A percentile compares a stretch with the other conserved stretches of the same genome.
Conservation (phyloP, 345 rosid genomes). For the Syzygium oleosum region DNA sequence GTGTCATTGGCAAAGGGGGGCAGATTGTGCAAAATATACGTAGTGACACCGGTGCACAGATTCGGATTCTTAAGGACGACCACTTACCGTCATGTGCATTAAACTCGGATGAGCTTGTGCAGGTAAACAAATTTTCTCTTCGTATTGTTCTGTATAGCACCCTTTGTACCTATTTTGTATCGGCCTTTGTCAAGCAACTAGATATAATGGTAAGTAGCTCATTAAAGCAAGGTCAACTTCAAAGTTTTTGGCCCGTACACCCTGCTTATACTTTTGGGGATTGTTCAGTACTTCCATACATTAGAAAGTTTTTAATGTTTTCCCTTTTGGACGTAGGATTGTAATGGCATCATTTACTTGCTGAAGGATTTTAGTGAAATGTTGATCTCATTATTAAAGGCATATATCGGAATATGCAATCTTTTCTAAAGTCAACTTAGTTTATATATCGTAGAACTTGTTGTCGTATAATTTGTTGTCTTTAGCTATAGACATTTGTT, state of each 20-base stretch:
- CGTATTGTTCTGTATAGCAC: neutral
- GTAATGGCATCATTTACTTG: neutral
- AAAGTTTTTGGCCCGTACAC: neutral
- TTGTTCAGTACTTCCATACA: neutral
- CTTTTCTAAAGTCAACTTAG: neutral
- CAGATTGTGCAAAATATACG: constrained; percentile 83
- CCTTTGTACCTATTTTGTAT: neutral
- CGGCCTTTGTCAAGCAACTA: neutral
- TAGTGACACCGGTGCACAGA: constrained; percentile 82
- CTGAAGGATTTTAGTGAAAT: neutral
- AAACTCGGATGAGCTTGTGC: constrained; percentile 86
- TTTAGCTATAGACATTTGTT: neutral
- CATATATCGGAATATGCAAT: neutral
- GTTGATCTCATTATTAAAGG: neutral
- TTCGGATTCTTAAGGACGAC: constrained; percentile 84
- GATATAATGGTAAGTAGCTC: neutral
- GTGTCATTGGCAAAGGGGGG: constrained; percentile 93
- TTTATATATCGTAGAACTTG: neutral
- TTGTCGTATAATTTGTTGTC: neutral
- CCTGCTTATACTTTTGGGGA: neutral
- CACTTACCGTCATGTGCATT: constrained; percentile 84
- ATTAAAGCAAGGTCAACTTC: neutral
- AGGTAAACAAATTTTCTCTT: constrained; percentile 29
- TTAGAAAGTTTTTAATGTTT: neutral
- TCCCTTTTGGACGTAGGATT: neutral